Base-by-base conservation (phyloP, 345 rosid genomes). In the Mangifera indica region DNA sequence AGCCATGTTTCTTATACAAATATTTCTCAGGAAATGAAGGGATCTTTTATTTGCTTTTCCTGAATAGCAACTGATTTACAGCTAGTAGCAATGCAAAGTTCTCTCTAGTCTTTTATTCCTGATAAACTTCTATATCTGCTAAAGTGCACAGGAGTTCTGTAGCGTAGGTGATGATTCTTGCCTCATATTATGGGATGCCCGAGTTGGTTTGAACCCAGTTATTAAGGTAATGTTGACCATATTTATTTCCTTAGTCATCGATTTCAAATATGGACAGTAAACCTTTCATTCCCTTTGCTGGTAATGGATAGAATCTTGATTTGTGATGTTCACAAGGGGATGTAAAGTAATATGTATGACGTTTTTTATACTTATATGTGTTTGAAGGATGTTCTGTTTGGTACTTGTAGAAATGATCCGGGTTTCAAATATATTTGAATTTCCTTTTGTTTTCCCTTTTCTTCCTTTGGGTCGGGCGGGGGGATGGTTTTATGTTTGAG, bases 161-260 rank as follows among this genome's bases (percentile, higher is more conserved):
- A 96, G 99, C 56, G 99, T 96, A 45, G 97, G 98, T 77, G 99
- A 96, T 78, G 99, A 96, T 83, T 89, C 99, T 75, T 91, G 99
- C 86, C 99, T 96, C 69, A 93, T 96, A 80, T 77, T 96, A 14
- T 96, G 99, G 99, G 98, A 93, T 96, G 96, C 95, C 53, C 95
- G 99, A 59, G 80, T 81, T 70, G 99, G 99, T 62, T 79, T 90
- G 56, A 83, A 82, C 80, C 99, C 98, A 48, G 81, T 80, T 66
- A 77, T 87, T 21, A 96, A 96, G 98, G 99, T 93, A 63, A 44
- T 26, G 12, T 20, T 21, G 29, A 22, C 68, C 20, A 9, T 63
- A 34, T 12, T 57, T 55, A 14, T 72, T 48, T 13, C 62, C 45
- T 67, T 66, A 13, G 60, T 20, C 54, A 49, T 44, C 40, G 63